A percentile compares a stretch with the other conserved stretches of the same genome.
Conservation (phyloP, 495 filamentous ascomycete species). For the Neurospora sp. region DNA sequence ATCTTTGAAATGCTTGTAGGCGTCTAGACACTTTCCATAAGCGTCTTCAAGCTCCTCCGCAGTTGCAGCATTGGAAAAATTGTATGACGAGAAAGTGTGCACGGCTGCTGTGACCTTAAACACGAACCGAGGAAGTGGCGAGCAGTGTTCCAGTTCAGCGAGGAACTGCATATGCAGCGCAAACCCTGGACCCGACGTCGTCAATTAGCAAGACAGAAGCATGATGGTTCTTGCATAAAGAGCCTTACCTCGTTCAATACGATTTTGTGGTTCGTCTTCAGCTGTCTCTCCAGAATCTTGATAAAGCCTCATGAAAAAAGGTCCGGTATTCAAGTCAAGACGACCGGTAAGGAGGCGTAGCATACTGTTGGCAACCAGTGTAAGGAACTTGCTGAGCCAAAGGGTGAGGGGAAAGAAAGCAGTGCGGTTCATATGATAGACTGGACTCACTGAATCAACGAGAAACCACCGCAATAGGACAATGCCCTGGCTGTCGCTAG, state of each 20-base stretch:
- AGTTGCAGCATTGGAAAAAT: slow-evolving; percentile 18
- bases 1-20: slow-evolving; percentile 4
- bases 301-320: slow-evolving; percentile 19
- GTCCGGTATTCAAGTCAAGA: slow-evolving; percentile 16
- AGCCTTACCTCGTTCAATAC: slow-evolving; percentile 17
- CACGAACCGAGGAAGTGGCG: slow-evolving; percentile 11
- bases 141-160: slow-evolving; percentile 13
- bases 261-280: slow-evolving; percentile 14
- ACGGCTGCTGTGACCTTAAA: slow-evolving; percentile 18
- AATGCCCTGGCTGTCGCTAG: slow-evolving; percentile 12
- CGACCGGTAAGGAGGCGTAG: slow-evolving; percentile 16
- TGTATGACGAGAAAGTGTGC: slow-evolving; percentile 19
- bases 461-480: slow-evolving; percentile 16
- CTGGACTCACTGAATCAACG: slow-evolving; percentile 14
- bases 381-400: not conserved
- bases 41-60: slow-evolving; percentile 17
- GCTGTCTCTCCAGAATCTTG: slow-evolving; percentile 4
- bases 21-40: slow-evolving; percentile 13
- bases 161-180: slow-evolving; percentile 18
- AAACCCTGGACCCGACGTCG: slow-evolving; percentile 7
- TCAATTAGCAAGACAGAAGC: not conserved
- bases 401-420: not conserved
- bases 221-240: not conserved
- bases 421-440: not conserved
- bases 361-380: slow-evolving; percentile 1